Evolutionary conservation across 73 alveolate genomes (phyloP).

Genomic region (Paramecium pentaurelia): DNA sequence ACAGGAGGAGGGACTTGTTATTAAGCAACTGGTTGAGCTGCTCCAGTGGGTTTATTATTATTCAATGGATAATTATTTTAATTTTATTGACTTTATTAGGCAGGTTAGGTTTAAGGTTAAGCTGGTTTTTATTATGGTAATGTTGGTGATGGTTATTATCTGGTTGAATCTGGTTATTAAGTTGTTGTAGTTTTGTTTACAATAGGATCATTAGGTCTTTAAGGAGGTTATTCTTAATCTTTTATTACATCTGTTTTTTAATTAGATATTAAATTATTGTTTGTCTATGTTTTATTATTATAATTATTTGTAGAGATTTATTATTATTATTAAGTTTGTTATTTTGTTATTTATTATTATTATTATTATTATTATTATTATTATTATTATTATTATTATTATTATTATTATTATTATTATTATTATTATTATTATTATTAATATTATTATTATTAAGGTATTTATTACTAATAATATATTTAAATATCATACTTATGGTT

Average conservation of each 20-base stretch:
- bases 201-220: neutral
- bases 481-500: neutral
- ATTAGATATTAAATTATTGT: neutral
- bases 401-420: neutral
- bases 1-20: neutral
- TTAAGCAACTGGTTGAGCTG: neutral
- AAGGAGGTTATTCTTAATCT: neutral
- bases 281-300: neutral
- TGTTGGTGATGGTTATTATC: neutral
- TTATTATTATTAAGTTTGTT: neutral
- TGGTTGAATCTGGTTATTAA: neutral
- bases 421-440: neutral
- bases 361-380: neutral
- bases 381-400: too few relatives aligned
- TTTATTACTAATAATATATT: neutral
- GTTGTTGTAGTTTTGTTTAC: neutral
- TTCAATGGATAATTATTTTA: neutral
- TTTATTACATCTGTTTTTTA: neutral
- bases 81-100: neutral
- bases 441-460: neutral
- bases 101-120: neutral
- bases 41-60: neutral
- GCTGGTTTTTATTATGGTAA: neutral
- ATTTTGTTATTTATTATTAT: neutral
- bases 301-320: neutral